These are phyloP conservation scores for Aspergillus texensis DNA, from an alignment of 2,329 filamentous ascomycete genomes.

Conservation along the genomic window DNA sequence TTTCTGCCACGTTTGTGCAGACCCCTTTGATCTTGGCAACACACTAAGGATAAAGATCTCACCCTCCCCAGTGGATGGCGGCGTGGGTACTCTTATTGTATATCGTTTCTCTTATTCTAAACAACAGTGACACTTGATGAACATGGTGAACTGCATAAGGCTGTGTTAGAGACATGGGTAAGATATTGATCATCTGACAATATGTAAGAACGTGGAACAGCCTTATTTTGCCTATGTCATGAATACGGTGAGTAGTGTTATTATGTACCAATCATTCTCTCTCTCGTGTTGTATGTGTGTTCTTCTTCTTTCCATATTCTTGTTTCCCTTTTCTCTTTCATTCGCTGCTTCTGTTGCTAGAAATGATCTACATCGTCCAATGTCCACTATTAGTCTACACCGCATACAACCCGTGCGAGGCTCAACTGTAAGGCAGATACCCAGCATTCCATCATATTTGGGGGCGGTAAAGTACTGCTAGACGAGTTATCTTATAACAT, in stretches of 20 bases:
- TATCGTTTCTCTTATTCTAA: too few relatives aligned
- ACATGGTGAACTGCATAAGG: neutral
- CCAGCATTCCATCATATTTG: neutral
- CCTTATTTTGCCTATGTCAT: neutral
- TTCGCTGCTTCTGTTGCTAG: neutral
- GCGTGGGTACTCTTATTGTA: conserved; percentile 3
- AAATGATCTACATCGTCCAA: neutral
- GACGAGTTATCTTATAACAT: neutral
- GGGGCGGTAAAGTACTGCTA: neutral
- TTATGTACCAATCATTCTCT: neutral
- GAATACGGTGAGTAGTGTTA: neutral
- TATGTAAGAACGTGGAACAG: neutral
- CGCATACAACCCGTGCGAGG: neutral
- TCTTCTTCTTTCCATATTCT: neutral
- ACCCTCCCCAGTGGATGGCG: conserved; percentile 19
- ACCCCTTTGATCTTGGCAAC: conserved; percentile 29
- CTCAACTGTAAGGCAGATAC: neutral
- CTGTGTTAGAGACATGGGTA: neutral
- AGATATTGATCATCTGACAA: conserved; percentile 5
- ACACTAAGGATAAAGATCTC: conserved; percentile 32
- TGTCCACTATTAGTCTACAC: neutral
- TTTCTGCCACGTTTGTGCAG: conserved; percentile 25
- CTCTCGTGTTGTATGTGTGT: neutral
- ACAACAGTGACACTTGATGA: neutral
- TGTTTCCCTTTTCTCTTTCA: neutral